Conservation (phyloP, 495 filamentous ascomycete species). For the Saxispiralis lemnorum region DNA sequence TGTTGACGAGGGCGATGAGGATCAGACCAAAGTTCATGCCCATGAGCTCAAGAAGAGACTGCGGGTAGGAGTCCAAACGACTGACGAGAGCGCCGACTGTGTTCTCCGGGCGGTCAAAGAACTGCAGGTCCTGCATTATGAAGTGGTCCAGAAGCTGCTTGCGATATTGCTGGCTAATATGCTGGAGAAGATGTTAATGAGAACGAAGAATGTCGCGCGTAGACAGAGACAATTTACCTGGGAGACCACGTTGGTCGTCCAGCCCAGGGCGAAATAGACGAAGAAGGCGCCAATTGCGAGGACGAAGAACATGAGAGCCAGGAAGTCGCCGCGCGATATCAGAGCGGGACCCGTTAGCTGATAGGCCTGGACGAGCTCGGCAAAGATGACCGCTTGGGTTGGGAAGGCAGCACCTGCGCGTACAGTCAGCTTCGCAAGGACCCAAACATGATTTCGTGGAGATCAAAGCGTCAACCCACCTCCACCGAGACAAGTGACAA, state of each 20-base stretch:
- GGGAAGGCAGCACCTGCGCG: slow-evolving; percentile 12
- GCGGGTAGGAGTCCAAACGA: slow-evolving; percentile 38
- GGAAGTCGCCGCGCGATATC: slow-evolving; percentile 15
- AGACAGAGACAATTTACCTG: slow-evolving; percentile 6
- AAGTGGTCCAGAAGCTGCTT: slow-evolving; percentile 42
- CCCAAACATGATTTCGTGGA: no score
- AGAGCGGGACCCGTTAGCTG: slow-evolving; percentile 5
- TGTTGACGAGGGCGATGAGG: slow-evolving; percentile 18
- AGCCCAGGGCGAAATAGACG: slow-evolving; percentile 19
- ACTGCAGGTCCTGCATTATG: slow-evolving; percentile 38
- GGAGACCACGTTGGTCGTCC: slow-evolving; percentile 15
- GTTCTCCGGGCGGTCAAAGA: slow-evolving; percentile 47
- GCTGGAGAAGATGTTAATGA: no score
- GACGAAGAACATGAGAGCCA: slow-evolving; percentile 23
- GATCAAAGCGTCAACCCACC: no score
- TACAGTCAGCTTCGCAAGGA: no score
- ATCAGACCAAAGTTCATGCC: slow-evolving; percentile 20
- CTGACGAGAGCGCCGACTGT: slow-evolving; percentile 44
- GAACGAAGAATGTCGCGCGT: no score
- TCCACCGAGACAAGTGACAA: slow-evolving; percentile 4
- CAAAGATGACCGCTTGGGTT: slow-evolving; percentile 21
- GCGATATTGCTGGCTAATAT: slow-evolving; percentile 29
- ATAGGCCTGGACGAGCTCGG: slow-evolving; percentile 17
- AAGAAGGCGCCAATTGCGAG: slow-evolving; percentile 30
- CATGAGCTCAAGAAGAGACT: slow-evolving; percentile 19